Evolutionary conservation across 192 early-diverging fungal genomes (phyloP), one percentile per base, ranked within the genome.

Genomic region (Backusella luteola): DNA sequence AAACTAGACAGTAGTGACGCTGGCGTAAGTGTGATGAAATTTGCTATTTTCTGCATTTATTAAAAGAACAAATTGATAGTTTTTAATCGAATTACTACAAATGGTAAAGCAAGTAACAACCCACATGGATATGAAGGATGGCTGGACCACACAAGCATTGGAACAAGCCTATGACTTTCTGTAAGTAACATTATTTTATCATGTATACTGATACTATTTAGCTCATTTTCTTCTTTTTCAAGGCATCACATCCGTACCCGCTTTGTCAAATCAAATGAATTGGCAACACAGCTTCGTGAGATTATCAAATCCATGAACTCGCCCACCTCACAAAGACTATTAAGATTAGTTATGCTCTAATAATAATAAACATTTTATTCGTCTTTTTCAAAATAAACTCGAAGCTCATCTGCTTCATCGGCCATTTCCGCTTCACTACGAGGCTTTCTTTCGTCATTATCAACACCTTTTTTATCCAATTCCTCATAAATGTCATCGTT

Each of bases 401-500:
- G 52, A 35, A 81, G 69, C 29, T 34, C 23, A 21, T 78, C 26
- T n/a, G 95, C 91, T 80, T 95, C 94, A 35, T 77, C 70, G 1
- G 83, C 90, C 96, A 99, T 99, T 9, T 98, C 96, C 32, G 91
- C 83, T 8, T 81, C 80, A 11, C 89, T 85, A n/a, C 97, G 71
- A 19, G 96, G 89, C 41, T 76, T 75, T 26, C 95, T 82, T 36
- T 94, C 89, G 17, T 94, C 93, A 73, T 90, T 88, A 81, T 94
- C 94, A 1, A 91, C 85, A 17, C 78, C 66, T 29, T 71, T 79
- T 67, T 86, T 77, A 44, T 96, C 86, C 59, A 97, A 89, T 26
- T 90, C 95, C 26, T 83, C 81, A 73, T 97, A 96, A 49, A 97
- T 92, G 44, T 96, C 94, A 81, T 99, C 95, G 73, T 97, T 97